A percentile compares a stretch with the other conserved stretches of the same genome.
These are phyloP conservation scores for Citrullus amarus DNA, from an alignment of 306 rosid genomes.

Conservation along the genomic window DNA sequence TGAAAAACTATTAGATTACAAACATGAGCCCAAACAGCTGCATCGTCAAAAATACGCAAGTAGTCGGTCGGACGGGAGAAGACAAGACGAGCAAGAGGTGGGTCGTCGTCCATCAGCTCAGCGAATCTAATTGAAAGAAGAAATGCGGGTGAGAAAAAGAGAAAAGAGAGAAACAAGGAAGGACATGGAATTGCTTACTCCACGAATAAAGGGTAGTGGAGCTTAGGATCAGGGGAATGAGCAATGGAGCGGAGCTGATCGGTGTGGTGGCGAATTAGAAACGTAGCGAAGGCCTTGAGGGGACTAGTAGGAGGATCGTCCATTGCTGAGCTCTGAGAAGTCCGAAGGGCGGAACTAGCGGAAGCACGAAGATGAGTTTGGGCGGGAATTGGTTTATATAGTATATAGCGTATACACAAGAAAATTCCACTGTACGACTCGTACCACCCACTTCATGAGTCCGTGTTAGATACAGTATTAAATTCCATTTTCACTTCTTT, in stretches of 20 bases:
- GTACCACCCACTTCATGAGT: too few relatives aligned
- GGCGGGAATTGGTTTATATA: conserved; percentile 7
- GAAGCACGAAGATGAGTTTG: neutral
- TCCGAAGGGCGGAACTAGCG: neutral
- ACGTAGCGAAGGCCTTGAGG: conserved; percentile 33
- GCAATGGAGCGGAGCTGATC: conserved; percentile 47
- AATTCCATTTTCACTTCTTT: too few relatives aligned
- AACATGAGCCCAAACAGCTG: conserved; percentile 76
- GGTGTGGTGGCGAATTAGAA: conserved; percentile 36
- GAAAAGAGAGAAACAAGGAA: neutral
- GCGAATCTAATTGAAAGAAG: conserved; percentile 32
- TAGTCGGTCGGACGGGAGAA: conserved; percentile 47
- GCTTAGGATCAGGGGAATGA: conserved; percentile 50
- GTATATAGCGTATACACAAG: too few relatives aligned
- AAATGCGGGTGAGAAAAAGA: neutral
- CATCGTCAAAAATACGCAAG: conserved; percentile 59
- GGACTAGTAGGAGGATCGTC: conserved; percentile 11
- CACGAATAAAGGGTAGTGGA: conserved; percentile 57
- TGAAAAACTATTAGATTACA: neutral
- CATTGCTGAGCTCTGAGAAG: neutral
- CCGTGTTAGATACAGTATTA: too few relatives aligned
- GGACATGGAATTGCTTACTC: conserved; percentile 23
- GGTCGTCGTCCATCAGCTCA: conserved; percentile 57
- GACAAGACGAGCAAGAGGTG: conserved; percentile 44
- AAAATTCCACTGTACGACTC: too few relatives aligned